These are phyloP conservation scores for Hermanozyma aechmeae DNA, from an alignment of 805 yeast species.

Conservation along the genomic window DNA sequence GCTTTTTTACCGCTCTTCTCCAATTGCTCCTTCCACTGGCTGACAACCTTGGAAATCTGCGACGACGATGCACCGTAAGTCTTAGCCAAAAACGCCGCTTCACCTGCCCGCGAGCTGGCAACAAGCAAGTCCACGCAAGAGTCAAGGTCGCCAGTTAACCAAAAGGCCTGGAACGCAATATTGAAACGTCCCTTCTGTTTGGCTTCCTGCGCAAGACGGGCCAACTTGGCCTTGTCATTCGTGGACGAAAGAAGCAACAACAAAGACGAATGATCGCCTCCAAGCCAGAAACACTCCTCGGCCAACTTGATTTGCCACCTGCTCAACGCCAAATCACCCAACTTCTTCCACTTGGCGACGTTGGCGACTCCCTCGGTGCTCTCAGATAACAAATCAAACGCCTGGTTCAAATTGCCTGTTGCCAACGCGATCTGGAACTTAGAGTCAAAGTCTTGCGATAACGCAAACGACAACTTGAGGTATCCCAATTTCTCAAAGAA, in stretches of 20 bases:
- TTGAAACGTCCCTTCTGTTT: conserved; percentile 73
- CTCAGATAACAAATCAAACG: conserved; percentile 40
- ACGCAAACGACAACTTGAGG: conserved; percentile 69
- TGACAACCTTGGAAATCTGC: conserved; percentile 38
- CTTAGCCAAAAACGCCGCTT: conserved; percentile 73
- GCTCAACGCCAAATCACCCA: conserved; percentile 79
- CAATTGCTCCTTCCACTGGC: conserved; percentile 61
- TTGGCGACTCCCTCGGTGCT: conserved; percentile 26
- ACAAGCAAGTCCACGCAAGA: conserved; percentile 58
- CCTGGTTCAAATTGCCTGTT: conserved; percentile 62
- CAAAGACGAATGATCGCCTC: conserved; percentile 75
- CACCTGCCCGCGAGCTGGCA: conserved; percentile 63
- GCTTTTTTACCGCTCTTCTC: conserved; percentile 39
- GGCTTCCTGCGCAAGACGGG: conserved; percentile 57
- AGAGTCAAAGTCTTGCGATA: conserved; percentile 84
- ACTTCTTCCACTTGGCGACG: conserved; percentile 68
- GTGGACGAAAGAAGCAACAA: conserved; percentile 76
- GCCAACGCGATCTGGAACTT: conserved; percentile 82
- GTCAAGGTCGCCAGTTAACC: conserved; percentile 70
- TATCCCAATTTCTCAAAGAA: conserved; percentile 92
- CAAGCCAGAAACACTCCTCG: conserved; percentile 65
- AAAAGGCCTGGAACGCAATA: conserved; percentile 83
- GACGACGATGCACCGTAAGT: conserved; percentile 47
- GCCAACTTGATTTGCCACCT: conserved; percentile 80
- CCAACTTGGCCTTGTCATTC: conserved; percentile 55